These are phyloP conservation scores for Globisporangium cystogenes DNA, from an alignment of 352 stramenopile species.

Conservation along the genomic window DNA sequence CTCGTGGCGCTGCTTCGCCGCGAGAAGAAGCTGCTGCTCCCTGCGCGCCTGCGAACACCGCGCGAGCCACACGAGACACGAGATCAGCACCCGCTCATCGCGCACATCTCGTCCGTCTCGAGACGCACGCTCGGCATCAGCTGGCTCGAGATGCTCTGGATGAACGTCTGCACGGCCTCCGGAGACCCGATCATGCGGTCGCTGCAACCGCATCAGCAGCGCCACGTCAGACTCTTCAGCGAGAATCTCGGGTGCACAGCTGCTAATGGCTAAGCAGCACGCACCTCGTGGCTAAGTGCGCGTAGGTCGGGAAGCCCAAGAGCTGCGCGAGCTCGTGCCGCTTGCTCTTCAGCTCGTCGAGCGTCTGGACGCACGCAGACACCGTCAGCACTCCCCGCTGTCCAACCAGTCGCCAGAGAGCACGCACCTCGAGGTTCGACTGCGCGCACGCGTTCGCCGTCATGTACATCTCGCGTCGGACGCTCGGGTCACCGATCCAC, in stretches of 20 bases:
- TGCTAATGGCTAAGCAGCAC: neutral
- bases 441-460: conserved; percentile 79
- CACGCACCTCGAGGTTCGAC: conserved; percentile 48
- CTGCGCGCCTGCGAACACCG: conserved; percentile 24
- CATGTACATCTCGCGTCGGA: conserved; percentile 90
- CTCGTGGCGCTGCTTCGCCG: conserved; percentile 63
- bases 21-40: conserved; percentile 53
- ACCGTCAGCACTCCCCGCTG: neutral
- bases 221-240: neutral
- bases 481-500: conserved; percentile 67
- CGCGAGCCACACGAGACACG: no score
- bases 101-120: no score
- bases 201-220: conserved; percentile 17
- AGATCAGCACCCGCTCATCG: no score
- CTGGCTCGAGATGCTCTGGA: conserved; percentile 52
- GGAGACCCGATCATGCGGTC: conserved; percentile 86
- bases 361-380: conserved; percentile 24
- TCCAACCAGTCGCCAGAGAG: conserved; percentile 5
- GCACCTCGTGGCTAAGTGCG: conserved; percentile 89
- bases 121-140: conserved; percentile 64
- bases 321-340: conserved; percentile 86
- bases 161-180: conserved; percentile 55
- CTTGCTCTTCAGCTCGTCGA: conserved; percentile 85
- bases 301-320: conserved; percentile 90
- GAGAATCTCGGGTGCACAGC: neutral